Conservation (phyloP, 2,329 filamentous ascomycete species). For the Cladosporium sp. region DNA sequence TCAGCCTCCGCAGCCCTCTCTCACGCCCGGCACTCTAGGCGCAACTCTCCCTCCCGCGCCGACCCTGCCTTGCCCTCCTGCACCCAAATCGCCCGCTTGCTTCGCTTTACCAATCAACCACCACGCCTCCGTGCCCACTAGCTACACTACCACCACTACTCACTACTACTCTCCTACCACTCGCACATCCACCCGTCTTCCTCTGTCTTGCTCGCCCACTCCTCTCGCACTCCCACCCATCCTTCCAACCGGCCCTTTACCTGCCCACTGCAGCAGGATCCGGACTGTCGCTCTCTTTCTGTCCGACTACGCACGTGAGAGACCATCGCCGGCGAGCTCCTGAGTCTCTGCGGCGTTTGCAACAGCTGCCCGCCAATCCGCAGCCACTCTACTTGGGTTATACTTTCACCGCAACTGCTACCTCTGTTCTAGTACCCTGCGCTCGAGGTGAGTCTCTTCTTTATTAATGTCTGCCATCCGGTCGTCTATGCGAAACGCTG, state of each 20-base stretch:
- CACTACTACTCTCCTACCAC: not conserved
- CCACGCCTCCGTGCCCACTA: not conserved
- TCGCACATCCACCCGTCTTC: not conserved
- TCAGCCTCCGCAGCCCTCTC: not conserved
- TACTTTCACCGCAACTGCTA: constrained; percentile 2
- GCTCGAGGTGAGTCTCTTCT: constrained; percentile 6
- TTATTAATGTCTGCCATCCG: no score
- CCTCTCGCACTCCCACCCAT: not conserved
- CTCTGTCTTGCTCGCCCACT: not conserved
- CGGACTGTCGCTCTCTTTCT: not conserved
- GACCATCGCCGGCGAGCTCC: constrained; percentile 1
- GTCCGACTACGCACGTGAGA: not conserved
- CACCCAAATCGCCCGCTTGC: not conserved
- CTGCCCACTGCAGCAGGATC: not conserved
- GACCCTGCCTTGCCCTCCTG: not conserved
- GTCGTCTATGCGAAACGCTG: no score
- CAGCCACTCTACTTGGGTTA: not conserved
- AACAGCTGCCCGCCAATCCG: constrained; percentile 3
- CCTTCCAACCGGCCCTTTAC: not conserved
- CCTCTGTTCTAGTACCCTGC: not conserved
- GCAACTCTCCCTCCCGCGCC: not conserved
- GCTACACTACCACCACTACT: not conserved
- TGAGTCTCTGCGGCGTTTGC: constrained; percentile 5
- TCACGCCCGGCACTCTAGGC: not conserved
- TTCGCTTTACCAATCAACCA: not conserved